These are phyloP conservation scores for Rhinocladiella mackenziei DNA, from an alignment of 2,329 filamentous ascomycete genomes.

Conservation along the genomic window DNA sequence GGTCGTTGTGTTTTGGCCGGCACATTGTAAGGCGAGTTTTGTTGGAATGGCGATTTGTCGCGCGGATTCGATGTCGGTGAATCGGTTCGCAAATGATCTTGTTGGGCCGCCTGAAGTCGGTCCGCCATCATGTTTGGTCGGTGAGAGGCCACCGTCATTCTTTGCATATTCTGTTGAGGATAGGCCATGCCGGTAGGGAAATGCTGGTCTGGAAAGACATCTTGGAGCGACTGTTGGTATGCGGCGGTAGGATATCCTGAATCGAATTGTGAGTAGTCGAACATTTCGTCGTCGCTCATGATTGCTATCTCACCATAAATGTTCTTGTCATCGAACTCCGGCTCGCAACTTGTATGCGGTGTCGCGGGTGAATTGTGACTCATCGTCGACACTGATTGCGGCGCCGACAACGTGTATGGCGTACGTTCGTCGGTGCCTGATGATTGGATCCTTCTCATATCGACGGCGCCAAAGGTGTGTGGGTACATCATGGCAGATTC, in stretches of 20 bases:
- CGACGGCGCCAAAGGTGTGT: constrained; percentile 49
- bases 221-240: constrained; percentile 35
- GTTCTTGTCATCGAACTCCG: constrained; percentile 52
- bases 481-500: constrained; percentile 53
- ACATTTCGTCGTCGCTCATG: constrained; percentile 47
- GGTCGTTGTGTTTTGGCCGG: constrained; percentile 40
- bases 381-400: constrained; percentile 57
- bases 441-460: constrained; percentile 58
- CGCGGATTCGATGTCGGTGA: constrained; percentile 55
- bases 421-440: constrained; percentile 48
- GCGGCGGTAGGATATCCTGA: constrained; percentile 50
- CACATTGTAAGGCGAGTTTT: constrained; percentile 59
- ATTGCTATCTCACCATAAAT: constrained; percentile 53
- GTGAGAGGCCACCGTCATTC: constrained; percentile 45
- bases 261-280: constrained; percentile 65
- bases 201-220: constrained; percentile 64
- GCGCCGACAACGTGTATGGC: constrained; percentile 51
- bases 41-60: constrained; percentile 76
- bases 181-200: constrained; percentile 35
- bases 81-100: constrained; percentile 60
- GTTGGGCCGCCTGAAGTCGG: constrained; percentile 73
- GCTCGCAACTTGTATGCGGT: constrained; percentile 52
- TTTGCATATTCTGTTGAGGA: constrained; percentile 35
- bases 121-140: constrained; percentile 65
- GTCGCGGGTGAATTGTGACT: constrained; percentile 60